Base-by-base conservation (phyloP, 805 yeast species). In the Ogataea glucozyma region DNA sequence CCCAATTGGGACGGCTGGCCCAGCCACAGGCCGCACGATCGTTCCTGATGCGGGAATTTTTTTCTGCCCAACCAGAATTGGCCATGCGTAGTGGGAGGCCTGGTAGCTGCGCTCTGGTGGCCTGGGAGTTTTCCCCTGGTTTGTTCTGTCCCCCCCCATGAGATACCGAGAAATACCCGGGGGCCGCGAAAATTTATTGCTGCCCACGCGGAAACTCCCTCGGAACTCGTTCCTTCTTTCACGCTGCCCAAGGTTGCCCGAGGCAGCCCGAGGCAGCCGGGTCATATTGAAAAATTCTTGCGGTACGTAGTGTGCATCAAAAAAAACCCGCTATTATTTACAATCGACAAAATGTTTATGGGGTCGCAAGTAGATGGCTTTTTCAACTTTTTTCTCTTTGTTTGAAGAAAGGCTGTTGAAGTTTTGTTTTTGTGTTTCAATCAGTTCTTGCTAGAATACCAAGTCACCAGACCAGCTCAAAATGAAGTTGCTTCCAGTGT, bases 401-500 rank as follows among this genome's bases (percentile, higher is more conserved):
- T 19, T 19, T 27, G 19, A n/a, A 27, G 31, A 26, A 37, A 43
- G 35, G 26, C 35, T 31, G 26, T 23, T 20, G 30, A 34, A 16
- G 11, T 34, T 9, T 34, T 34, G 29, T 34, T 32, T 40, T 38
- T 21, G 14, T 31, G 21, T 22, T 20, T 3, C 4, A 19, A 31
- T 10, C 8, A 31, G 35, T 31, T 34, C 38, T 34, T 22, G 38
- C 29, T n/a, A 34, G 38, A 23, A 16, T 13, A 13, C 38, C 24
- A 34, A 22, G n/a, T 37, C 39, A 36, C 45, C 26, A n/a, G n/a
- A n/a, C n/a, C n/a, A n/a, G n/a, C n/a, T n/a, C n/a, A n/a, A n/a
- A n/a, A 74, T 75, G 79, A 73, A 71, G 67, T 62, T 72, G 42
- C 53, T 71, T 43, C 61, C 65, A 52, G 63, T 68, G 57, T 40